Conservation (phyloP, 371 early-diverging fungal species). For the Mortierella sp. region DNA sequence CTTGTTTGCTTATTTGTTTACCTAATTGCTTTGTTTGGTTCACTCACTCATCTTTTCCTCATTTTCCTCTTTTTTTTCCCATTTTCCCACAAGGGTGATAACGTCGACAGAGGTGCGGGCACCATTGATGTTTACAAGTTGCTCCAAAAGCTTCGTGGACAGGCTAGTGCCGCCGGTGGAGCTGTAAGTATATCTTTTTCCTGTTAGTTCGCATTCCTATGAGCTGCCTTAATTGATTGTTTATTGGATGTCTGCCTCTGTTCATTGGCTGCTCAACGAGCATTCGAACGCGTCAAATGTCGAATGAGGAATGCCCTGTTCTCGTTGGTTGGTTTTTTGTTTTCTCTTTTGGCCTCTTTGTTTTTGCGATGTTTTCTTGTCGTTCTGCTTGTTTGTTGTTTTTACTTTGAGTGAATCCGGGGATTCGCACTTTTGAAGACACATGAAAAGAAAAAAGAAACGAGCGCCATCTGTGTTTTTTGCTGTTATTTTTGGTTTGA, state of each 20-base stretch:
- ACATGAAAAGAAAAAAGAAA: not conserved
- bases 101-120: slow-evolving; percentile 81
- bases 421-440: not conserved
- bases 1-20: not conserved
- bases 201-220: not conserved
- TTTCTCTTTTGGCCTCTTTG: not conserved
- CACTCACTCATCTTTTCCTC: not conserved
- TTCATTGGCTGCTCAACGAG: not conserved
- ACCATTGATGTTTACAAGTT: slow-evolving; percentile 77
- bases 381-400: not conserved
- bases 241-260: not conserved
- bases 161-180: slow-evolving; percentile 73
- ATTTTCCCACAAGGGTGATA: slow-evolving; percentile 69
- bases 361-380: not conserved
- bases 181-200: slow-evolving; percentile 34
- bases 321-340: not conserved
- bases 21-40: not conserved
- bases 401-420: not conserved
- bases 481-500: not conserved
- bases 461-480: not conserved
- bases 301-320: not conserved
- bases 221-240: not conserved
- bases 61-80: not conserved
- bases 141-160: slow-evolving; percentile 67
- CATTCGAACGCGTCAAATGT: slow-evolving; percentile 5